Evolutionary conservation across 257 asterid genomes (phyloP).

Genomic region (Solanum arcanum): DNA sequence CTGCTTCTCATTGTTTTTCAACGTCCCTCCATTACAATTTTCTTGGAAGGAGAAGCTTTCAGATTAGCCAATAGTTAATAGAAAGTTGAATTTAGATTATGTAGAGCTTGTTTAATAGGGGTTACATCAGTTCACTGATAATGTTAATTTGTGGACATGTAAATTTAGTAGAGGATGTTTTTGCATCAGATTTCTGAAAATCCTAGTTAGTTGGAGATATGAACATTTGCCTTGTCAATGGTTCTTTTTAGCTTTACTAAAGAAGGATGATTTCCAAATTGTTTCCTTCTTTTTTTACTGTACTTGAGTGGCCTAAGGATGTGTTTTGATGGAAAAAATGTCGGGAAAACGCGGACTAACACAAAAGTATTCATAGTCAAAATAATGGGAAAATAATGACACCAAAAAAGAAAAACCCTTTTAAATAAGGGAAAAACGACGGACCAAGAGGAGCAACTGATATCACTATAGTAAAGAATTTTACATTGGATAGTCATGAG

Average conservation of each 20-base stretch:
- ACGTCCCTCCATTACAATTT: not conserved
- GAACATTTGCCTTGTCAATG: not conserved
- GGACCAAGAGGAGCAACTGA: not conserved
- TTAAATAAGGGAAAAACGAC: not conserved
- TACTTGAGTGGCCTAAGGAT: not conserved
- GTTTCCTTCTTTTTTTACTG: not conserved
- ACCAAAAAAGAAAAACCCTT: not conserved
- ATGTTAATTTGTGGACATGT: slow-evolving; percentile 4
- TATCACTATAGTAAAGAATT: not conserved
- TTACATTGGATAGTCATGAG: not conserved
- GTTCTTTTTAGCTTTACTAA: not conserved
- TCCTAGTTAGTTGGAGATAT: not conserved
- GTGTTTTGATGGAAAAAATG: not conserved
- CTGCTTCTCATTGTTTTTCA: not conserved
- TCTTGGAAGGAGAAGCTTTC: not conserved
- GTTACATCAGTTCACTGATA: not conserved
- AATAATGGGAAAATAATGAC: not conserved
- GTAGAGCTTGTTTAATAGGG: slow-evolving; percentile 11
- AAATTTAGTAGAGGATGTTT: slow-evolving; percentile 7
- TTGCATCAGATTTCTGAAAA: not conserved
- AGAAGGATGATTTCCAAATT: not conserved
- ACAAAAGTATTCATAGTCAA: no score
- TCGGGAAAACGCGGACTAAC: not conserved
- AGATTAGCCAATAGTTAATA: slow-evolving; percentile 12
- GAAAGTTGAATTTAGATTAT: slow-evolving; percentile 4